Evolutionary conservation across 805 yeast species (phyloP).

Genomic region (Starmerella floricola): DNA sequence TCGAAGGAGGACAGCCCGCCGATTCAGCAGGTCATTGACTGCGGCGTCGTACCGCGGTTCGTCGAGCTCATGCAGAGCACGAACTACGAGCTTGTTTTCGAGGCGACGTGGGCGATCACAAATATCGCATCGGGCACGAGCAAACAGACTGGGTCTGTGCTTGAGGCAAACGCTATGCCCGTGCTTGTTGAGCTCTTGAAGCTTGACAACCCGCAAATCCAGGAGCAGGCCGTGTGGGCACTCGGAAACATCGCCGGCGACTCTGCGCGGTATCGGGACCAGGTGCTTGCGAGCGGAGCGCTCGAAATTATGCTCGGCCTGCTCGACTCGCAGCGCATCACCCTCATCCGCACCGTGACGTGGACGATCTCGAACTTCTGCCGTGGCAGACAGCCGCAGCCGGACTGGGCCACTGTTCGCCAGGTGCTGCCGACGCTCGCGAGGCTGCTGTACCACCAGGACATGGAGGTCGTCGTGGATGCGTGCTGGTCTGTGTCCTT

Average conservation of each 20-base stretch:
- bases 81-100: slow-evolving; percentile 81
- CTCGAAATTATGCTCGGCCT: slow-evolving; percentile 76
- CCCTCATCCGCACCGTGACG: slow-evolving; percentile 91
- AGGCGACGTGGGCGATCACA: slow-evolving; percentile 99
- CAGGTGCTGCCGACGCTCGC: slow-evolving; percentile 85
- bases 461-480: slow-evolving; percentile 86
- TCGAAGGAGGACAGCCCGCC: slow-evolving; percentile 95
- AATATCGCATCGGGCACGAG: slow-evolving; percentile 92
- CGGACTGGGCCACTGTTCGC: slow-evolving; percentile 82
- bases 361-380: slow-evolving; percentile 96
- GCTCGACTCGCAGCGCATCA: slow-evolving; percentile 63
- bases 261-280: slow-evolving; percentile 79
- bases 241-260: slow-evolving; percentile 98
- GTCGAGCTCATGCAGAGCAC: slow-evolving; percentile 69
- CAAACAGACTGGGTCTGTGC: slow-evolving; percentile 79
- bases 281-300: slow-evolving; percentile 71
- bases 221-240: slow-evolving; percentile 99
- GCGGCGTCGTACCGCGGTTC: slow-evolving; percentile 86
- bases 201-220: slow-evolving; percentile 77
- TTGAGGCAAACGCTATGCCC: slow-evolving; percentile 90
- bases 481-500: slow-evolving; percentile 99
- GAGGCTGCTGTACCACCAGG: slow-evolving; percentile 77
- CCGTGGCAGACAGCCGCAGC: slow-evolving; percentile 93
- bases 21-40: slow-evolving; percentile 78
- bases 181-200: slow-evolving; percentile 69